These are phyloP conservation scores for Cornus suecica DNA, from an alignment of 148 eudicot genomes.

Conservation along the genomic window DNA sequence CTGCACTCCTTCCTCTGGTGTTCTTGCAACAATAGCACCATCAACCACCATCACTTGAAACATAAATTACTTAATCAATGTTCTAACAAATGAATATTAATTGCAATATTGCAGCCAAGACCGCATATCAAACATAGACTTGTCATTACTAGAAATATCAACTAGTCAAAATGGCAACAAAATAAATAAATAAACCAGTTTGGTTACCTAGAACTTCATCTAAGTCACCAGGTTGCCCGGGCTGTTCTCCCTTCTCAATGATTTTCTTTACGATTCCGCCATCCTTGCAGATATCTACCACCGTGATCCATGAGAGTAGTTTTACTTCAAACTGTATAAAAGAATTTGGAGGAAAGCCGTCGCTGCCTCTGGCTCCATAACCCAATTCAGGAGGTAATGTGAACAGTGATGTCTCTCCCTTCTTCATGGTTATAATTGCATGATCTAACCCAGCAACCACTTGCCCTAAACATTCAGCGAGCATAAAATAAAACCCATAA, in stretches of 20 bases:
- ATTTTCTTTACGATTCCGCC: constrained; percentile 65
- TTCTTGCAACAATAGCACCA: constrained; percentile 41
- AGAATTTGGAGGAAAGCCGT: constrained; percentile 36
- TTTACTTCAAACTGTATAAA: constrained; percentile 52
- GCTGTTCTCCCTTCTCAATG: constrained; percentile 42
- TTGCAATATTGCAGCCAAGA: not conserved
- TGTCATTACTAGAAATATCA: not conserved
- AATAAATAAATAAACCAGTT: not conserved
- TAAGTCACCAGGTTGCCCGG: constrained; percentile 54
- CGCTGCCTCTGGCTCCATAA: constrained; percentile 28
- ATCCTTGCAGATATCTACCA: constrained; percentile 63
- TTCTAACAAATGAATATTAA: not conserved
- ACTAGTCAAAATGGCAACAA: too few species aligned
- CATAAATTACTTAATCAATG: not conserved
- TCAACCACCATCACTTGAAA: constrained; percentile 30
- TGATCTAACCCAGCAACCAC: constrained; percentile 38
- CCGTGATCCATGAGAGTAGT: constrained; percentile 55
- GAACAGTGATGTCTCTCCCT: constrained; percentile 60
- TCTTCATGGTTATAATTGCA: constrained; percentile 57
- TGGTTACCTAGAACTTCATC: constrained; percentile 69
- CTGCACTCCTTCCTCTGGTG: constrained; percentile 45
- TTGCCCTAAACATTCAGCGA: constrained; percentile 31
- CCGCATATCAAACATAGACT: not conserved
- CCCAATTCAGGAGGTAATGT: constrained; percentile 47
- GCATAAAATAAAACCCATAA: not conserved